Evolutionary conservation across 441 rosid species (phyloP).

Genomic region (Lagerstroemia fauriei): DNA sequence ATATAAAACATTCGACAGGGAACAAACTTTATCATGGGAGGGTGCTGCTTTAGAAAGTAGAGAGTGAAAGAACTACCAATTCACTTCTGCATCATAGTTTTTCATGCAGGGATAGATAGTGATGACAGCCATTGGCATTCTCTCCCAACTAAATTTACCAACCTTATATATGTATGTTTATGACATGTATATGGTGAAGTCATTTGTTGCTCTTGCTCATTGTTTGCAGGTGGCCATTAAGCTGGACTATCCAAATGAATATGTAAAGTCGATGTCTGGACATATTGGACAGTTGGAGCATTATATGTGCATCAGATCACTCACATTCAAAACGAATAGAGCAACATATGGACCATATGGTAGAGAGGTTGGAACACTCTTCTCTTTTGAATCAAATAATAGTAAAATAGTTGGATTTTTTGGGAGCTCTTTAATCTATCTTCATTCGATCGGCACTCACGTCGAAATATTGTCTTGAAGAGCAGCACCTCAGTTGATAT

Average conservation of each 20-base stretch:
- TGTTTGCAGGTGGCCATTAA: neutral
- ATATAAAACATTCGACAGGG: too few relatives aligned
- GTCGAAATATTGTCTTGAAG: neutral
- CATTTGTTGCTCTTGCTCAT: neutral
- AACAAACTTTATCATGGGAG: too few relatives aligned
- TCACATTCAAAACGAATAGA: neutral
- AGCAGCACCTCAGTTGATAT: neutral
- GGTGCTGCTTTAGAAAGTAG: too few relatives aligned
- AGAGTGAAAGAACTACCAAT: too few relatives aligned
- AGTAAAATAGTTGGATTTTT: neutral
- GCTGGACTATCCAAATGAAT: neutral
- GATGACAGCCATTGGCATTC: too few relatives aligned
- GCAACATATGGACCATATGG: slow-evolving; percentile 1
- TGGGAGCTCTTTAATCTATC: neutral
- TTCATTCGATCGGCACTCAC: neutral
- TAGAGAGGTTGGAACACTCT: neutral
- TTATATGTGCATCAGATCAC: neutral
- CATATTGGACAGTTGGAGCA: neutral
- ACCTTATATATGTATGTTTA: too few relatives aligned
- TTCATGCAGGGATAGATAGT: too few relatives aligned
- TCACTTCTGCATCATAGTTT: too few relatives aligned
- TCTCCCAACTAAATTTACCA: too few relatives aligned
- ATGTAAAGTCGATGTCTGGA: neutral
- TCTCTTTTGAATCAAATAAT: neutral
- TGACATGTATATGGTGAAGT: too few relatives aligned